Evolutionary conservation across 1,284 basidiomycete species (phyloP).

Genomic region (Mycosarcoma maydis): DNA sequence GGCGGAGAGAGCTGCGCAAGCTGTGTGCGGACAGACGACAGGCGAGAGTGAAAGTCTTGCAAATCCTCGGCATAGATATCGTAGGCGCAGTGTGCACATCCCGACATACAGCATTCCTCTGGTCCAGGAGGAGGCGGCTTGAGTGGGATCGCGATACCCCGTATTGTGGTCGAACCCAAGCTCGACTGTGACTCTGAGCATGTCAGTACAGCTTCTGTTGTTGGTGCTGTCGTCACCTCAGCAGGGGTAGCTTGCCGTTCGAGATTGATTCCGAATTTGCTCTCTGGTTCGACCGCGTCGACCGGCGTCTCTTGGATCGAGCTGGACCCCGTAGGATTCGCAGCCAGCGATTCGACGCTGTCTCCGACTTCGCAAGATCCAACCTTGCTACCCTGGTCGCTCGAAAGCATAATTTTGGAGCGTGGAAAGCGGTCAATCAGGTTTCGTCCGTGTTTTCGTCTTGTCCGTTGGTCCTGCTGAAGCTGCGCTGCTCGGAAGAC

Average conservation of each 20-base stretch:
- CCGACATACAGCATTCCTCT: slow-evolving; percentile 85
- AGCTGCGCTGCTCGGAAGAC: slow-evolving; percentile 12
- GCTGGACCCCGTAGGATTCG: slow-evolving; percentile 15
- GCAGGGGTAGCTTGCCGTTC: slow-evolving; percentile 7
- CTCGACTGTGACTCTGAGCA: slow-evolving; percentile 11
- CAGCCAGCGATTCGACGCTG: slow-evolving; percentile 30
- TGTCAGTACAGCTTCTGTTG: background rate
- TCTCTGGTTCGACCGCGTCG: slow-evolving; percentile 79
- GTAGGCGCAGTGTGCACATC: slow-evolving; percentile 87
- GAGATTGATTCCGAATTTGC: slow-evolving; percentile 72
- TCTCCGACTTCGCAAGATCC: slow-evolving; percentile 17
- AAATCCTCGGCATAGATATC: slow-evolving; percentile 84
- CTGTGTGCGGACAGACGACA: slow-evolving; percentile 71
- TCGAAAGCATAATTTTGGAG: slow-evolving; percentile 23
- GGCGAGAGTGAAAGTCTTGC: slow-evolving; percentile 73
- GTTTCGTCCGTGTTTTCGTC: slow-evolving; percentile 32
- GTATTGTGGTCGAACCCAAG: slow-evolving; percentile 24
- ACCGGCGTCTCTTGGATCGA: slow-evolving; percentile 80
- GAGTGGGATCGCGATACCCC: slow-evolving; percentile 50
- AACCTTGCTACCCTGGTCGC: background rate
- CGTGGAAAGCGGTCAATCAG: slow-evolving; percentile 35
- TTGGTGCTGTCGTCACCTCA: slow-evolving; percentile 13
- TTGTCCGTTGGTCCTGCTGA: background rate
- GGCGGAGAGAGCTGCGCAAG: slow-evolving; percentile 72
- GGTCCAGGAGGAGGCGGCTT: slow-evolving; percentile 63